Base-by-base conservation (phyloP, 2,329 filamentous ascomycete genomes). In the Colletotrichum phormii region DNA sequence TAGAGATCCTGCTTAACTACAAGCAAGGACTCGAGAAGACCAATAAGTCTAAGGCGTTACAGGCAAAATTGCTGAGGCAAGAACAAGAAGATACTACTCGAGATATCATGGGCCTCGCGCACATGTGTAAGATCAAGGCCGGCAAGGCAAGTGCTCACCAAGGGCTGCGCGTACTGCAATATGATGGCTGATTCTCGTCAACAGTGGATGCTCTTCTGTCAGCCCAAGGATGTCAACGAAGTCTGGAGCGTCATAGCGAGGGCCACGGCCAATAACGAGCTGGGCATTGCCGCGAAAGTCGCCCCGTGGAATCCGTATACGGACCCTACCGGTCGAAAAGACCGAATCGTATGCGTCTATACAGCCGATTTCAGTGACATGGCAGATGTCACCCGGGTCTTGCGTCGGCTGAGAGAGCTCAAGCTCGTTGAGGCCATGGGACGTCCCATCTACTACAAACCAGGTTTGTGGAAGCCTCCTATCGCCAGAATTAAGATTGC, bases 211-310 rank as follows among this genome's bases (percentile, higher is more conserved):
- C 79, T 96, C 1, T 95, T 95, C 75, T 89, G 88, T 13, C 77
- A 82, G 0, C 79, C 84, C 0, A 78, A 82, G 8, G 84, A 89
- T 35, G 87, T 95, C 18, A 87, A 93, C 75, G 85, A 86, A 3
- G 82, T 89, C 6, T 96, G 95, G 95, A 85, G 83, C 6, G 83
- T 86, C 9, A 86, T 97, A 11, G 93, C 91, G 5, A 87, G 86
- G 64, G 93, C 90, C 2, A 93, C 93, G 0, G 88, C 89, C 13
- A 88, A 89, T 35, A 91, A 92, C 72, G 88, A 93, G 75, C 87
- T 97, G 2, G 95, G 95, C 0, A 88, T 90, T 51, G 87, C 85
- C 1, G 93, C 94, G 11, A 97, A 97, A 82, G 92, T 95, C 13
- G 90, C 91, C 1, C 90, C 93, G 1, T 83, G 85, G 62, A 57